A percentile compares a stretch with the other conserved stretches of the same genome.
Evolutionary conservation across 2,329 filamentous ascomycete genomes (phyloP).

Genomic region (Pseudogymnoascus sp.): DNA sequence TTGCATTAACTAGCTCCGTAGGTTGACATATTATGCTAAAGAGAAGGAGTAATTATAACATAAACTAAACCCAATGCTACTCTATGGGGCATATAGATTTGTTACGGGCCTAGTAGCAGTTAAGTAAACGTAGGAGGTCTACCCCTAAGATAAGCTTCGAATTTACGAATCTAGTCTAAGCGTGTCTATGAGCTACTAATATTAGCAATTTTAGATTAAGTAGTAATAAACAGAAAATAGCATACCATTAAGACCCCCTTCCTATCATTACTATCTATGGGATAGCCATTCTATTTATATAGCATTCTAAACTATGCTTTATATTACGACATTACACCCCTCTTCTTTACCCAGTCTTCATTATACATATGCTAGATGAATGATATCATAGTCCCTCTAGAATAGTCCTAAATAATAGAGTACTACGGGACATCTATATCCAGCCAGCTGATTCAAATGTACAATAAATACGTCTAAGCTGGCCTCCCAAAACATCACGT

Average conservation of each 20-base stretch:
- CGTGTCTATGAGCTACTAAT: background rate
- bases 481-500: background rate
- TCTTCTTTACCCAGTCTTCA: no score
- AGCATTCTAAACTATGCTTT: no score
- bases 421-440: background rate
- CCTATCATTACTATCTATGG: no score
- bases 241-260: background rate
- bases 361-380: no score
- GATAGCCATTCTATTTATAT: no score
- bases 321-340: no score
- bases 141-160: no score
- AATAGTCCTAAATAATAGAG: no score
- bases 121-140: no score
- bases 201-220: background rate
- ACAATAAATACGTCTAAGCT: background rate
- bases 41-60: constrained; percentile 16
- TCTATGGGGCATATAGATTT: constrained; percentile 19
- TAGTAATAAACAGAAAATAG: background rate
- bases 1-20: constrained; percentile 21
- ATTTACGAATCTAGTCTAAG: background rate
- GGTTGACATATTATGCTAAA: constrained; percentile 17
- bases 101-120: background rate
- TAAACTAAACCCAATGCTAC: constrained; percentile 15
- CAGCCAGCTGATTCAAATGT: background rate
- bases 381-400: no score